Base-by-base conservation (phyloP, 2,329 filamentous ascomycete genomes). In the Aspergillus tanneri region DNA sequence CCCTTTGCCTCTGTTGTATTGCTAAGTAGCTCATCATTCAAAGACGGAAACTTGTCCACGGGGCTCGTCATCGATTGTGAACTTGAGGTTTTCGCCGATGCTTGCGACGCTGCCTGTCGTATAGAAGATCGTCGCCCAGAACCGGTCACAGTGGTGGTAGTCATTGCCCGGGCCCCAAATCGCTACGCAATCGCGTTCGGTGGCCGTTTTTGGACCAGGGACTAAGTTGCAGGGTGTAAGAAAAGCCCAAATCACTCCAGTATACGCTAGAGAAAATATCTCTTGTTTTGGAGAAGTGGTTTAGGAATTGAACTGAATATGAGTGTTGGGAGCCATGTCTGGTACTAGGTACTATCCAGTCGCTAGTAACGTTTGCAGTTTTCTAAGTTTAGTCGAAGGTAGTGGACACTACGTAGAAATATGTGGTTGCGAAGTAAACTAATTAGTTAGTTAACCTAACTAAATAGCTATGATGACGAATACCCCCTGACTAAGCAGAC, bases 11-110 rank as follows among this genome's bases (percentile, higher is more conserved):
- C 63, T 28, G 54, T 43, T n/a, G 56, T 47, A 25, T 70, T 65
- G 19, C 63, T n/a, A n/a, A n/a, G 54, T 43, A 60, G 53, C 39
- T 72, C 67, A 52, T 72, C 70, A 49, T 71, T 60, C 43, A 71
- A 71, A 1, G 67, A 63, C 35, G 73, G 73, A 43, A 76, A 76
- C 47, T 72, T 67, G 54, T 76, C 73, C 47, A 67, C 53, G 35
- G 65, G 67, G 41, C 61, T 70, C 28, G 52, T 67, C 55, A 61
- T 62, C 19, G 60, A 52, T 46, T 70, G 66, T n/a, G 62, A 49
- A 44, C 44, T 59, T 9, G 63, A 53, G 16, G 59, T 45, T 27
- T 60, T 64, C 16, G 56, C 60, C 46, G 62, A 58, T n/a, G 62
- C 55, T 47, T 66, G 62, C 49, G 68, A 56, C 39, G 68, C 66